A percentile compares a stretch with the other conserved stretches of the same genome.
These are phyloP conservation scores for Chlamydomonas schloesseri DNA, from an alignment of 139 green algal species.

Conservation along the genomic window DNA sequence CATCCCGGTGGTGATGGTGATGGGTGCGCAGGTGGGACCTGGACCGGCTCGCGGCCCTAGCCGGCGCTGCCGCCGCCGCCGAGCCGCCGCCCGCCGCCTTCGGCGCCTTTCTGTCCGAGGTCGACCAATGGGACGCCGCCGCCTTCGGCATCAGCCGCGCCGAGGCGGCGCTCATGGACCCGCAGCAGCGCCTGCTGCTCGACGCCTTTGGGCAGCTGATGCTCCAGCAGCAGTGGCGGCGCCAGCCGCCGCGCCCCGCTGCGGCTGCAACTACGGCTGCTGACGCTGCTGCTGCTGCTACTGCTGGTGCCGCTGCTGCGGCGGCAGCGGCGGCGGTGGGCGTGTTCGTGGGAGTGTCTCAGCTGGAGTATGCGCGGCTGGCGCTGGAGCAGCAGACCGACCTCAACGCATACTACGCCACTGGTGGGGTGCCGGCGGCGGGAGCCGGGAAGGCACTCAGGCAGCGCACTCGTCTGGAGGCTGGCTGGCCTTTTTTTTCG, in stretches of 20 bases:
- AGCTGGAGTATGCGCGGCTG: constrained; percentile 82
- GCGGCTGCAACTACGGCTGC: constrained; percentile 2
- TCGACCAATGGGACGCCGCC: constrained; percentile 79
- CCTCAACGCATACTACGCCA: constrained; percentile 72
- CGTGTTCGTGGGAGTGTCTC: constrained; percentile 81
- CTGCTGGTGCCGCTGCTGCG: too few species aligned
- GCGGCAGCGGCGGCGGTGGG: constrained; percentile 42
- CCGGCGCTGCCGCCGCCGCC: constrained; percentile 49
- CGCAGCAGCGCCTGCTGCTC: constrained; percentile 77
- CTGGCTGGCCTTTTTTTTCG: too few species aligned
- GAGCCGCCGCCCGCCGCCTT: constrained; percentile 31
- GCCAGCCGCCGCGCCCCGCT: neutral
- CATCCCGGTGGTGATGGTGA: too few species aligned
- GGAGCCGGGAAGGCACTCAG: neutral
- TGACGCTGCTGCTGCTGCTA: too few species aligned
- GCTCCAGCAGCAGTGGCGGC: too few species aligned
- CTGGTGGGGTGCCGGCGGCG: constrained; percentile 48
- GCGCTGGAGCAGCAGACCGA: constrained; percentile 55
- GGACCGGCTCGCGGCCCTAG: constrained; percentile 9
- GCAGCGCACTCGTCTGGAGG: too few species aligned
- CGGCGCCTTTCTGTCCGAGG: constrained; percentile 69
- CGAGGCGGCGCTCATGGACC: constrained; percentile 80
- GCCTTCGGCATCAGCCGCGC: constrained; percentile 26
- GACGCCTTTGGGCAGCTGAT: constrained; percentile 38
- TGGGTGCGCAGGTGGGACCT: constrained; percentile 48